Evolutionary conservation across 1,284 basidiomycete species (phyloP).

Genomic region (Ustilago shanxiensis): DNA sequence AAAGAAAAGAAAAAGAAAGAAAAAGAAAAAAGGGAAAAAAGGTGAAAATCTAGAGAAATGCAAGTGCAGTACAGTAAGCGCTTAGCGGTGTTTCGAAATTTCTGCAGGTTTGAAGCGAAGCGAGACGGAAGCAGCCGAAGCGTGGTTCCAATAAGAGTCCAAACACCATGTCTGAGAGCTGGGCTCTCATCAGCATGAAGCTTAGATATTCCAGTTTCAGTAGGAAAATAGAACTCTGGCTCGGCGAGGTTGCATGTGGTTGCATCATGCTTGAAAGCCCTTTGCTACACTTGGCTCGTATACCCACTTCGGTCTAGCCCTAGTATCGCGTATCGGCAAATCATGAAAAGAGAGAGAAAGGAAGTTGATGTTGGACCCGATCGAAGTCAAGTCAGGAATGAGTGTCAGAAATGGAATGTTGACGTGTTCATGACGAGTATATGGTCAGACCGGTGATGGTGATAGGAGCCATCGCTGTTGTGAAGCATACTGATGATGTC

Average conservation of each 20-base stretch:
- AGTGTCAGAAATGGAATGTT: conserved; percentile 11
- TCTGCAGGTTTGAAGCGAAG: too few relatives aligned
- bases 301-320: too few relatives aligned
- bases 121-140: too few relatives aligned
- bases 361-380: background rate
- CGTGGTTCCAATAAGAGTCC: too few relatives aligned
- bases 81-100: too few relatives aligned
- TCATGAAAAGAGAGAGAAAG: background rate
- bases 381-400: background rate
- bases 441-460: background rate
- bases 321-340: too few relatives aligned
- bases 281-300: background rate
- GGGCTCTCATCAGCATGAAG: background rate
- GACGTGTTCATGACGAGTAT: conserved; percentile 17
- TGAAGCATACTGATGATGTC: conserved; percentile 5
- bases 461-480: background rate
- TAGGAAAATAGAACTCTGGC: background rate
- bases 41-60: too few relatives aligned
- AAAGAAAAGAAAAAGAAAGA: too few relatives aligned
- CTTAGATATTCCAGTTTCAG: background rate
- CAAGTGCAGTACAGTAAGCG: too few relatives aligned
- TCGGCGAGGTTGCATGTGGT: background rate
- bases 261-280: background rate
- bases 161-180: conserved; percentile 1
- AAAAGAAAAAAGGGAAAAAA: too few relatives aligned